Evolutionary conservation across 495 filamentous ascomycete genomes (phyloP), one percentile per base, ranked within the genome.

Genomic region (Tricharina praecox): DNA sequence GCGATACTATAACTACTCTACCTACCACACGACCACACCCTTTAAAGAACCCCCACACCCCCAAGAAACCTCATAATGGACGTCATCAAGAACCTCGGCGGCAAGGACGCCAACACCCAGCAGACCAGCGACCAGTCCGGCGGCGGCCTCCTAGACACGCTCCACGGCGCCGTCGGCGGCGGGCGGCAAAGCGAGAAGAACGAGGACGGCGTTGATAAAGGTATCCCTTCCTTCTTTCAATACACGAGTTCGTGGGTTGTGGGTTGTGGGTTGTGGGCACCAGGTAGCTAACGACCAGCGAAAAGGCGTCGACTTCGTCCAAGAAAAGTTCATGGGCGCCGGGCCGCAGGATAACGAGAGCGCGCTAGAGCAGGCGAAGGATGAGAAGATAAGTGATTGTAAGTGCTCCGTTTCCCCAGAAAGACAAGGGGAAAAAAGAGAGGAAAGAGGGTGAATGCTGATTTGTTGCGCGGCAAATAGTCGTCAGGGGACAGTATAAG

Each of bases 341-440:
- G 79, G 79, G 3, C 52, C 67, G 19, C 80, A 85, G 64, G 63
- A 68, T 65, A 82, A 83, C 64, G 80, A 84, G 65, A 72, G 66
- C 45, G 79, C 79, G 4, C 60, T 71, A 30, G 80, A 85, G 61
- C 80, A 85, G 59, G 78, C 75, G 53, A 82, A 83, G 66, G 80
- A 84, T 58, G 75, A 81, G 62, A 57, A 74, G 62, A 78, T 80
- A 42, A 72, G 72, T 4, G 68, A 78, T 40, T 67, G 57, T 60
- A 26, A 43, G 40, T 43, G 5, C 15, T 18, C 7, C 28, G 21
- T 23, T n/a, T n/a, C n/a, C n/a, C n/a, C n/a, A n/a, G n/a, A n/a
- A n/a, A n/a, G n/a, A n/a, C n/a, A n/a, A n/a, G n/a, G n/a, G 24
- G 8, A 24, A 18, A 16, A 2, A 23, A 26, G 5, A 2, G 21